Conservation (phyloP, 208 protist species). For the Crithidia bombi region DNA sequence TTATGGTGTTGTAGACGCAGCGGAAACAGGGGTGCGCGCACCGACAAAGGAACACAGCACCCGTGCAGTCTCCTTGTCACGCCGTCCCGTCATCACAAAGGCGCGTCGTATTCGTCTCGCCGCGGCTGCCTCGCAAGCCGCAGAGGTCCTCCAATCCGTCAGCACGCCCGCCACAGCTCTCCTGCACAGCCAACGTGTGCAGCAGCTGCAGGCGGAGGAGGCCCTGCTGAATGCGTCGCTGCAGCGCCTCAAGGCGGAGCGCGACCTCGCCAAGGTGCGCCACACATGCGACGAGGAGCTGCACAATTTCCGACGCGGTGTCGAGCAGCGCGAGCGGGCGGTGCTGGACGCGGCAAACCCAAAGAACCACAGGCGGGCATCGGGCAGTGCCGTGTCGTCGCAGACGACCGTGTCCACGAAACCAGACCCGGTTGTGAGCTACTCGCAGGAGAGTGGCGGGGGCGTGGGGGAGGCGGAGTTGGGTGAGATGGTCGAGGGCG, state of each 20-base stretch:
- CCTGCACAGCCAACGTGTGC: conserved; percentile 53
- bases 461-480: conserved; percentile 2
- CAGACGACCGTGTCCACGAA: not conserved
- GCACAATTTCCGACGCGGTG: conserved; percentile 37
- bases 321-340: conserved; percentile 40
- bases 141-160: conserved; percentile 33
- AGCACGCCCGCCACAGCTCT: conserved; percentile 37
- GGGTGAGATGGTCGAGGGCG: conserved; percentile 14
- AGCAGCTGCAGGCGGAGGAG: conserved; percentile 62
- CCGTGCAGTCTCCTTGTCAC: not conserved
- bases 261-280: conserved; percentile 51
- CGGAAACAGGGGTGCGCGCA: too few species aligned
- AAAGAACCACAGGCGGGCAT: not conserved
- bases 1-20: too few species aligned
- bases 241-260: conserved; percentile 58
- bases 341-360: conserved; percentile 10
- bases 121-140: conserved; percentile 34
- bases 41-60: not conserved
- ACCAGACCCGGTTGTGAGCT: conserved; percentile 14
- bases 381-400: too few species aligned
- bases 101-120: conserved; percentile 54
- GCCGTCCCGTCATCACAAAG: conserved; percentile 48
- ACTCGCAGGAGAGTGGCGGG: conserved; percentile 17
- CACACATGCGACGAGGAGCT: conserved; percentile 54
- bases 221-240: conserved; percentile 60